Evolutionary conservation across 2,329 filamentous ascomycete species (phyloP).

Genomic region (Endothia cerciana): DNA sequence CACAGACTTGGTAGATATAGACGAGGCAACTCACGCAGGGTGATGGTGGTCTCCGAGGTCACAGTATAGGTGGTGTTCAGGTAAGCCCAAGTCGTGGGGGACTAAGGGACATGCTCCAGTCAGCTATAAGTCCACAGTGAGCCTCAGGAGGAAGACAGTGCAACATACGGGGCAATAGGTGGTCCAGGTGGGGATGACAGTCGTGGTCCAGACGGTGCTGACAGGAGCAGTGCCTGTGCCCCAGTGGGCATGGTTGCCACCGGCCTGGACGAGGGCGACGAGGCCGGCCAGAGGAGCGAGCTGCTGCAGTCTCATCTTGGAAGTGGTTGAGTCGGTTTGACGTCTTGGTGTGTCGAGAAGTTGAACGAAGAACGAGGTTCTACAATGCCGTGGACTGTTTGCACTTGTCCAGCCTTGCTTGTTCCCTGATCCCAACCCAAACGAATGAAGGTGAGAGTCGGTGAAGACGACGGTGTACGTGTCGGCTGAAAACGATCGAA

Average conservation of each 20-base stretch:
- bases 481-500: conserved; percentile 21
- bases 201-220: conserved; percentile 40
- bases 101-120: conserved; percentile 33
- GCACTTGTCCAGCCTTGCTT: neutral
- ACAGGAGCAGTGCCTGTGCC: conserved; percentile 27
- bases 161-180: conserved; percentile 49
- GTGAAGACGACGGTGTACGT: conserved; percentile 19
- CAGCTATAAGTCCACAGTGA: neutral
- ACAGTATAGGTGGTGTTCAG: conserved; percentile 50
- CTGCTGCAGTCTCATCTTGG: conserved; percentile 32
- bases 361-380: neutral
- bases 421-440: conserved; percentile 1
- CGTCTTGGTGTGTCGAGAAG: conserved; percentile 11
- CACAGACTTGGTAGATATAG: neutral
- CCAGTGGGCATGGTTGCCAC: conserved; percentile 29
- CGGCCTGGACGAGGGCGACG: conserved; percentile 25
- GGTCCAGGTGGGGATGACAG: conserved; percentile 43
- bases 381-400: neutral
- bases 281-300: conserved; percentile 25
- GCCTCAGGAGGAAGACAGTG: neutral
- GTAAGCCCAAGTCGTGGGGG: conserved; percentile 44
- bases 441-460: conserved; percentile 25
- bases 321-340: neutral
- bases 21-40: conserved; percentile 44
- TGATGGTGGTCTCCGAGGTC: conserved; percentile 46